Percentiles rank a stretch among this genome's conserved stretches.
Evolutionary conservation across 768 basidiomycete species (phyloP).

Genomic region (Tubosaeta sp.): DNA sequence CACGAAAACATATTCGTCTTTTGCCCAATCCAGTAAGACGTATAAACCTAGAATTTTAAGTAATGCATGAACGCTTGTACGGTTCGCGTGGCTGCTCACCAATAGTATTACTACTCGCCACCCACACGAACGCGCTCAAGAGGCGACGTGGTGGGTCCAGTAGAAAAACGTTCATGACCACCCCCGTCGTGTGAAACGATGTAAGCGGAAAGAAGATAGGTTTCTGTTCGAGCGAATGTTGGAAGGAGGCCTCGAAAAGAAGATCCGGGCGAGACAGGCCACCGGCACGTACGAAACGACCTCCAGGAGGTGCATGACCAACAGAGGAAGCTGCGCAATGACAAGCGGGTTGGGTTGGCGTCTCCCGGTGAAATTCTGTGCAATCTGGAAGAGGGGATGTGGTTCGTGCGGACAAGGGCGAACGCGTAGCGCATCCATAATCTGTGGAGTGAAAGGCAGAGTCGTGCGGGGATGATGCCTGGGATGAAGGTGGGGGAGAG

Average conservation of each 20-base stretch:
- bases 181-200: constrained; percentile 58
- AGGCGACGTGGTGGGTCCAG: constrained; percentile 60
- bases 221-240: constrained; percentile 13
- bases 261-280: constrained; percentile 5
- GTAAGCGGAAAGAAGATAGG: constrained; percentile 60
- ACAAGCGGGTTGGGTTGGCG: too few relatives aligned
- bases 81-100: constrained; percentile 14
- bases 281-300: constrained; percentile 1
- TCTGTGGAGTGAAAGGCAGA: constrained; percentile 12
- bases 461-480: constrained; percentile 8
- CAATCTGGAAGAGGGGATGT: neutral
- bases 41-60: constrained; percentile 51
- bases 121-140: constrained; percentile 69
- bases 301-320: neutral
- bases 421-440: too few relatives aligned
- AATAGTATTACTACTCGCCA: constrained; percentile 39
- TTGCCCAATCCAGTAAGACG: constrained; percentile 62
- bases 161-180: constrained; percentile 76
- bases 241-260: constrained; percentile 11
- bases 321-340: too few relatives aligned
- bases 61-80: neutral
- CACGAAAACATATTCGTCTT: constrained; percentile 63
- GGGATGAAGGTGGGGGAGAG: too few relatives aligned
- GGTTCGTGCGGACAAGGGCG: too few relatives aligned
- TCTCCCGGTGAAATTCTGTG: too few relatives aligned